Evolutionary conservation across 2,329 filamentous ascomycete species (phyloP).

Genomic region (Talaromyces sp.): DNA sequence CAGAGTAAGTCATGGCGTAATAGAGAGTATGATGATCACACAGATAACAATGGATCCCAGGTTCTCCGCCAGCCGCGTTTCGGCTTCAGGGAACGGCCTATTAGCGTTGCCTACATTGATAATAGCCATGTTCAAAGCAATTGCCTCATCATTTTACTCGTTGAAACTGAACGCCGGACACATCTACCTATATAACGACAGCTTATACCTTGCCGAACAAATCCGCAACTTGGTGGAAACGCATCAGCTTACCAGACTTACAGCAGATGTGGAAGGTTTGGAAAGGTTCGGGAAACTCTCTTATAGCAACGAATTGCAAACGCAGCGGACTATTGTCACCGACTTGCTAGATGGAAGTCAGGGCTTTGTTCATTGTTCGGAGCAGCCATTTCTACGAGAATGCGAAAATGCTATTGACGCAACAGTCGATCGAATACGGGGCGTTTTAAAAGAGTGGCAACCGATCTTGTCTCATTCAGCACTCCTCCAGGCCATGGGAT

Average conservation of each 20-base stretch:
- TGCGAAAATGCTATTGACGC: slow-evolving; percentile 57
- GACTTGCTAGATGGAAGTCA: slow-evolving; percentile 60
- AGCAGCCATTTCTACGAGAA: slow-evolving; percentile 54
- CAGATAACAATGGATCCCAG: slow-evolving; percentile 25
- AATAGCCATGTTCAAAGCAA: slow-evolving; percentile 48
- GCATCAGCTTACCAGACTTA: slow-evolving; percentile 46
- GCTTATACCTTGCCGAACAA: slow-evolving; percentile 52
- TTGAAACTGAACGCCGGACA: slow-evolving; percentile 47
- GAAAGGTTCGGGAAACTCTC: slow-evolving; percentile 57
- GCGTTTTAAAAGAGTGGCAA: slow-evolving; percentile 54
- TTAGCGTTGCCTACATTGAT: slow-evolving; percentile 44
- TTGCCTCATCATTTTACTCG: slow-evolving; percentile 43
- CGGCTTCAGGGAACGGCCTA: slow-evolving; percentile 40
- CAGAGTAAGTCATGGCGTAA: slow-evolving; percentile 27
- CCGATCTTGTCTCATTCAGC: slow-evolving; percentile 55
- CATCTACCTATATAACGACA: slow-evolving; percentile 63
- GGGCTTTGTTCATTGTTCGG: slow-evolving; percentile 56
- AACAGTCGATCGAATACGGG: slow-evolving; percentile 53
- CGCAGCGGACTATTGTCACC: slow-evolving; percentile 56
- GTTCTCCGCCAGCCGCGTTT: slow-evolving; percentile 31
- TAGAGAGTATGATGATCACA: not conserved
- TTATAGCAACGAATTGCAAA: slow-evolving; percentile 61
- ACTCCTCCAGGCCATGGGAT: slow-evolving; percentile 58
- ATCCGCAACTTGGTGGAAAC: slow-evolving; percentile 47
- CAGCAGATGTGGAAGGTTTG: slow-evolving; percentile 51